Conservation (phyloP, 2,329 filamentous ascomycete species). For the Lasiodiplodia theobromae region DNA sequence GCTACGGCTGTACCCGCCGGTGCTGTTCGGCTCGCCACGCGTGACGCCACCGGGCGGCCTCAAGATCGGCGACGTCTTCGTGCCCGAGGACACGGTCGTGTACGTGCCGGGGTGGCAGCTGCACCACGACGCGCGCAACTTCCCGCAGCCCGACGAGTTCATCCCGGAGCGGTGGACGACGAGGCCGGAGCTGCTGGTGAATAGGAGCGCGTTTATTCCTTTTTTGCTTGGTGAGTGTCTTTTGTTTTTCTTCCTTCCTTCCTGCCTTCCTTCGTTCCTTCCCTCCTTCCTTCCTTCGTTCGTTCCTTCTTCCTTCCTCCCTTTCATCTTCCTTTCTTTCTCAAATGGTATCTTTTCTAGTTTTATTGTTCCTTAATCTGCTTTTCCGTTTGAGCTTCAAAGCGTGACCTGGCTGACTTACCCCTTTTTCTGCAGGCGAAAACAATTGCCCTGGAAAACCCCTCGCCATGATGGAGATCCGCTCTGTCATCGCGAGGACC, state of each 20-base stretch:
- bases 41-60: constrained; percentile 47
- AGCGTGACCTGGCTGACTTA: background rate
- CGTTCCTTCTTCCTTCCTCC: too few relatives aligned
- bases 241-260: background rate
- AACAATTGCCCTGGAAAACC: constrained; percentile 19
- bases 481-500: constrained; percentile 9
- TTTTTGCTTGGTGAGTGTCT: constrained; percentile 9
- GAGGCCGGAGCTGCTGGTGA: background rate
- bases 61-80: constrained; percentile 44
- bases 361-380: background rate
- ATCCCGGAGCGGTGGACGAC: constrained; percentile 42
- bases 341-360: background rate
- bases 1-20: constrained; percentile 50
- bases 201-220: constrained; percentile 12
- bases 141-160: constrained; percentile 36
- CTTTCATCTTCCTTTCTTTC: too few relatives aligned
- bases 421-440: background rate
- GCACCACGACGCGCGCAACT: constrained; percentile 36
- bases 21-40: constrained; percentile 47
- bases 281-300: too few relatives aligned
- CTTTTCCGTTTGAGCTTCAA: background rate
- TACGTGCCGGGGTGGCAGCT: constrained; percentile 43
- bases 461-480: constrained; percentile 21
- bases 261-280: background rate
- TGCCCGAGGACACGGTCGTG: constrained; percentile 41